Evolutionary conservation across 805 yeast genomes (phyloP).

Genomic region (Zygosaccharomyces bailii): DNA sequence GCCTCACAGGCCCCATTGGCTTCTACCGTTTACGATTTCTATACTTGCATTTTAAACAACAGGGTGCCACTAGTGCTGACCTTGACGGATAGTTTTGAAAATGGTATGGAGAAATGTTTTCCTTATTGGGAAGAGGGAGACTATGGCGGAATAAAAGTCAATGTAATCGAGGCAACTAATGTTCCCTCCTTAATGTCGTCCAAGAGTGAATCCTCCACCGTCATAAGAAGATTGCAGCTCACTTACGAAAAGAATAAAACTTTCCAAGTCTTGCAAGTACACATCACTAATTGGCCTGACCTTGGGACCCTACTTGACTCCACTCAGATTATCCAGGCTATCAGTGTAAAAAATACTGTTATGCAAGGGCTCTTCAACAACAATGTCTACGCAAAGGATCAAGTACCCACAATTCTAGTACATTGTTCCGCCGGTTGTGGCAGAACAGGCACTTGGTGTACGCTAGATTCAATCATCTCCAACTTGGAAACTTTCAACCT

Average conservation of each 20-base stretch:
- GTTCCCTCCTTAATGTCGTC: slow-evolving; percentile 5
- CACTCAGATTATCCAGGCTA: slow-evolving; percentile 52
- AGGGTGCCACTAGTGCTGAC: slow-evolving; percentile 65
- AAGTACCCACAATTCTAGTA: slow-evolving; percentile 56
- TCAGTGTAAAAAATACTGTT: slow-evolving; percentile 46
- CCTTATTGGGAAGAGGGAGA: slow-evolving; percentile 72
- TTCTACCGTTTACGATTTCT: slow-evolving; percentile 76
- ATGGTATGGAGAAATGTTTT: slow-evolving; percentile 75
- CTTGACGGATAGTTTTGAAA: slow-evolving; percentile 71
- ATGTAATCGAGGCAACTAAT: slow-evolving; percentile 25
- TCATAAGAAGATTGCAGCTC: slow-evolving; percentile 41
- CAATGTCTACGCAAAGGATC: slow-evolving; percentile 21
- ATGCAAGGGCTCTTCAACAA: slow-evolving; percentile 27
- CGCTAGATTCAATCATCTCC: slow-evolving; percentile 59
- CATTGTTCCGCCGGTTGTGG: slow-evolving; percentile 99
- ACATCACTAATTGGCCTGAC: slow-evolving; percentile 80
- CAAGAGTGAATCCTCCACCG: slow-evolving; percentile 9
- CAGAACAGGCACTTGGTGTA: slow-evolving; percentile 85
- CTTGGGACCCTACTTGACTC: slow-evolving; percentile 60
- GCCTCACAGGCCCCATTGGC: slow-evolving; percentile 88
- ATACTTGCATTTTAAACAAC: slow-evolving; percentile 70
- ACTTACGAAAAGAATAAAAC: slow-evolving; percentile 30
- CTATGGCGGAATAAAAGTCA: slow-evolving; percentile 37
- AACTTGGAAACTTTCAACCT: slow-evolving; percentile 24
- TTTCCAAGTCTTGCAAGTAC: slow-evolving; percentile 67